Evolutionary conservation across 352 stramenopile species (phyloP).

Genomic region (Globisporangium cylindrosporum): DNA sequence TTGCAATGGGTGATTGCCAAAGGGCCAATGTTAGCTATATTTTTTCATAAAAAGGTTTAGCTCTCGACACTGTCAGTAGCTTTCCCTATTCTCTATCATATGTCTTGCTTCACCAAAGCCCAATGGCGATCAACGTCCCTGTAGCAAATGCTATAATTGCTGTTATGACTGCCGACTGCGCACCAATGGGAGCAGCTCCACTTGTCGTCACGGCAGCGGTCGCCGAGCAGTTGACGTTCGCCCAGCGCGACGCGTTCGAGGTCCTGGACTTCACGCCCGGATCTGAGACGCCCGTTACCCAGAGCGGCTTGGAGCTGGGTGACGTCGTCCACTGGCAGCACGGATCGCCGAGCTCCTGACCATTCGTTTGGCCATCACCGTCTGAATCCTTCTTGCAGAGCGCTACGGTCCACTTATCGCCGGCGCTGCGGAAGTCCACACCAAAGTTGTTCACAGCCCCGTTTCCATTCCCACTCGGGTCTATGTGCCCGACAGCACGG

Average conservation of each 20-base stretch:
- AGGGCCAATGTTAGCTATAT: background rate
- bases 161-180: background rate
- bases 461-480: background rate
- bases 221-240: background rate
- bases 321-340: conserved; percentile 28
- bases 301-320: background rate
- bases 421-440: background rate
- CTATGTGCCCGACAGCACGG: background rate
- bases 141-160: background rate
- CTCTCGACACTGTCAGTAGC: background rate
- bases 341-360: conserved; percentile 57
- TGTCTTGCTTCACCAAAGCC: background rate
- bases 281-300: background rate
- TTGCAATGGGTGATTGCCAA: too few relatives aligned
- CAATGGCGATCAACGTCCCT: background rate
- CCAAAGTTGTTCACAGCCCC: background rate
- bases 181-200: background rate
- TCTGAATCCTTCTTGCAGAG: conserved; percentile 39
- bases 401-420: conserved; percentile 28
- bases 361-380: conserved; percentile 54
- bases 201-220: background rate
- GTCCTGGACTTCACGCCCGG: background rate
- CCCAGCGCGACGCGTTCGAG: background rate
- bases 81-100: background rate
- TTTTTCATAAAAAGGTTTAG: background rate